Conservation (phyloP, 129 eudicot species). For the Arctium minus region DNA sequence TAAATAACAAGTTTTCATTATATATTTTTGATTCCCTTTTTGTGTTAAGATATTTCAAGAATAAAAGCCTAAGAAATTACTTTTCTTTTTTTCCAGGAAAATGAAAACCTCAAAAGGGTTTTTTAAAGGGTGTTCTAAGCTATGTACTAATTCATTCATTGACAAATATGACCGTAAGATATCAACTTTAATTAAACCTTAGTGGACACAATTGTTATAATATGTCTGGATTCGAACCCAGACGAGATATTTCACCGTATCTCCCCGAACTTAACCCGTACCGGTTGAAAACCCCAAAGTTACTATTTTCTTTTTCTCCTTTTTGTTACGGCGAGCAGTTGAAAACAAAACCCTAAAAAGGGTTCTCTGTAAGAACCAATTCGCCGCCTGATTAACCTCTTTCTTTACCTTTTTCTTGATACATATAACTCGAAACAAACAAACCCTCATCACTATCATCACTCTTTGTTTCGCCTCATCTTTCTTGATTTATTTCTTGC, state of each 20-base stretch:
- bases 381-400: slow-evolving; percentile 84
- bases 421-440: slow-evolving; percentile 15
- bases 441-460: slow-evolving; percentile 36
- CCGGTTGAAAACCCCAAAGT: neutral
- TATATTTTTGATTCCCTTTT: neutral
- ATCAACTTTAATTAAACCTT: no score
- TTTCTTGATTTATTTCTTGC: slow-evolving; percentile 12
- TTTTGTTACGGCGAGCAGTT: slow-evolving; percentile 13
- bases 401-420: slow-evolving; percentile 25
- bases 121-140: no score
- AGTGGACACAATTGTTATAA: no score
- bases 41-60: neutral
- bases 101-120: no score
- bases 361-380: slow-evolving; percentile 56
- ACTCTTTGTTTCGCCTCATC: slow-evolving; percentile 3
- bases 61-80: neutral
- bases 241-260: no score
- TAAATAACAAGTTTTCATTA: no score
- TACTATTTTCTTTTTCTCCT: slow-evolving; percentile 25
- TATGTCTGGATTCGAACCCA: no score
- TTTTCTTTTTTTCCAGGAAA: no score
- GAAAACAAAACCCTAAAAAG: slow-evolving; percentile 81
- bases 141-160: no score
- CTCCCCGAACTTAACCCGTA: no score
- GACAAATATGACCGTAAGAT: no score